These are phyloP conservation scores for Cucurbita argyrosperma DNA, from an alignment of 306 rosid genomes.

Conservation along the genomic window DNA sequence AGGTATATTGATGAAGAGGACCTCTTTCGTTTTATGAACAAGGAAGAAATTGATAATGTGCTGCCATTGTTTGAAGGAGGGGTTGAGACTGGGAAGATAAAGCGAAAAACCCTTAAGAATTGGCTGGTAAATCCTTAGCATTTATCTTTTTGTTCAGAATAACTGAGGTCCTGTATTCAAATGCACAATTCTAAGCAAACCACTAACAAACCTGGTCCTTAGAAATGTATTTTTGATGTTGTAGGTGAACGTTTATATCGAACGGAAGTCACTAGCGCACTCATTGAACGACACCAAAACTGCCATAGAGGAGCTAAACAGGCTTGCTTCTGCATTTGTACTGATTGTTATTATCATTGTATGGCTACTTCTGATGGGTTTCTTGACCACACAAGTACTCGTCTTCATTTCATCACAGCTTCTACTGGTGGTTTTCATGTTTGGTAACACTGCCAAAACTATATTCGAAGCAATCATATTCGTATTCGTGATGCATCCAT, in stretches of 20 bases:
- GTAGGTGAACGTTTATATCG: constrained; percentile 72
- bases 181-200: not conserved
- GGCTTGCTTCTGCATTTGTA: constrained; percentile 35
- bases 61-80: constrained; percentile 65
- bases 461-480: constrained; percentile 80
- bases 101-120: constrained; percentile 57
- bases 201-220: not conserved
- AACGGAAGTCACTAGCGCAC: constrained; percentile 57
- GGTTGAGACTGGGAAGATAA: constrained; percentile 45
- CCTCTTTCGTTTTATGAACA: constrained; percentile 52
- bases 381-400: constrained; percentile 57
- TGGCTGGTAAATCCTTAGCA: constrained; percentile 46
- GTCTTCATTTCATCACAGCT: constrained; percentile 73
- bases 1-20: constrained; percentile 75
- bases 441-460: constrained; percentile 62
- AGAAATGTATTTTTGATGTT: not conserved
- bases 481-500: constrained; percentile 81
- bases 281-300: constrained; percentile 74
- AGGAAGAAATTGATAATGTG: constrained; percentile 54
- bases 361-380: constrained; percentile 62
- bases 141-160: not conserved
- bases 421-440: constrained; percentile 49
- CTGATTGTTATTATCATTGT: constrained; percentile 29
- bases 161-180: not conserved
- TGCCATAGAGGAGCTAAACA: constrained; percentile 67